Conservation (phyloP, 192 early-diverging fungal species). For the Podila epicladia region DNA sequence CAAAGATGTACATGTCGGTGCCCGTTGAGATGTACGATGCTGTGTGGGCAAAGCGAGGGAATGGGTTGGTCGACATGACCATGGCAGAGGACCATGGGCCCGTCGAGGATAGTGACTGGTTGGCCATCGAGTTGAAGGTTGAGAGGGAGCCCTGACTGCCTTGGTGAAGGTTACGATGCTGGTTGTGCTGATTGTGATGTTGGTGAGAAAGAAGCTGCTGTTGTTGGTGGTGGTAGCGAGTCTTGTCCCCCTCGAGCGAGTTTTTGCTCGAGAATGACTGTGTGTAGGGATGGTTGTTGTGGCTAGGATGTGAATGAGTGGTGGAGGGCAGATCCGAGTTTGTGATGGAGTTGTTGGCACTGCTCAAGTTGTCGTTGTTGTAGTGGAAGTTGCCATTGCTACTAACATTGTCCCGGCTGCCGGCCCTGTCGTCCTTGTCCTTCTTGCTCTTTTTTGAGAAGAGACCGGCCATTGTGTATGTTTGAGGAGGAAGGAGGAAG, state of each 20-base stretch:
- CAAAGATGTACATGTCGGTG: slow-evolving; percentile 52
- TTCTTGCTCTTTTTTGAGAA: slow-evolving; percentile 49
- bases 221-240: not conserved
- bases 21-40: slow-evolving; percentile 29
- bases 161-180: not conserved
- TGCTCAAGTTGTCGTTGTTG: slow-evolving; percentile 14
- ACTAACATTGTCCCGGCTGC: slow-evolving; percentile 5
- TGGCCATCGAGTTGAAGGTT: slow-evolving; percentile 23
- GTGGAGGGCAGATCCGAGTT: slow-evolving; percentile 1
- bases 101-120: not conserved
- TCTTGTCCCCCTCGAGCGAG: not conserved
- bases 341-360: slow-evolving; percentile 20
- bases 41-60: slow-evolving; percentile 50
- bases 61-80: slow-evolving; percentile 50
- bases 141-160: slow-evolving; percentile 12
- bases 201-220: slow-evolving; percentile 2
- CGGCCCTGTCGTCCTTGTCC: slow-evolving; percentile 20
- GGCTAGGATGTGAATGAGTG: slow-evolving; percentile 10
- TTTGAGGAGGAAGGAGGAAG: not conserved
- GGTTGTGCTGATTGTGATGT: slow-evolving; percentile 9
- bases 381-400: slow-evolving; percentile 9
- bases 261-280: slow-evolving; percentile 9
- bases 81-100: slow-evolving; percentile 24
- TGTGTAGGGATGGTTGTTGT: not conserved
- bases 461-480: slow-evolving; percentile 31